Evolutionary conservation across 768 basidiomycete species (phyloP).

Genomic region (Xanthoconium purpureum): DNA sequence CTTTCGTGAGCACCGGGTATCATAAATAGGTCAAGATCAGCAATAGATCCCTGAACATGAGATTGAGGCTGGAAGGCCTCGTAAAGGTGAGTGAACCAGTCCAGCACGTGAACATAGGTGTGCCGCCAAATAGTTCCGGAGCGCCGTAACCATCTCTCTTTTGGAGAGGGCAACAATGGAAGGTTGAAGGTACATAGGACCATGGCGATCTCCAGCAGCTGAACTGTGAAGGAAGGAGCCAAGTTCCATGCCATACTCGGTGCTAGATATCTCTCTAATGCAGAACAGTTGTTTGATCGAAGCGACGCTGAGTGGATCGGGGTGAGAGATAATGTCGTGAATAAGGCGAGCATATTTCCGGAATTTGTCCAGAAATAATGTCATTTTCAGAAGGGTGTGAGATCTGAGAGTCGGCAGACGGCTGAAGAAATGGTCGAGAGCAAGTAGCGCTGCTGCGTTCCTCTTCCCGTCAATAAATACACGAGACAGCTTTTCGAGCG

Average conservation of each 20-base stretch:
- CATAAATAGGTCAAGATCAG: conserved; percentile 31
- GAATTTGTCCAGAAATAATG: conserved; percentile 5
- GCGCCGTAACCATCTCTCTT: conserved; percentile 17
- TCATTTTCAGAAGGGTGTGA: conserved; percentile 17
- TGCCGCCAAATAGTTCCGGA: conserved; percentile 25
- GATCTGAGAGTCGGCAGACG: conserved; percentile 16
- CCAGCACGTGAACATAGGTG: conserved; percentile 28
- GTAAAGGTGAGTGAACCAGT: conserved; percentile 44
- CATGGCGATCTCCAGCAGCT: background rate
- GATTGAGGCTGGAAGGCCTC: conserved; percentile 48
- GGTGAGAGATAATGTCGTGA: background rate
- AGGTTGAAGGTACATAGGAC: background rate
- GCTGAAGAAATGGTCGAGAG: conserved; percentile 6
- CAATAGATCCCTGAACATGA: conserved; percentile 43
- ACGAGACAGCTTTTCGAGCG: conserved; percentile 33
- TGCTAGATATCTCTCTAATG: conserved; percentile 6
- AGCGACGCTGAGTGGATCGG: background rate
- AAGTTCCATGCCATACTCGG: conserved; percentile 6
- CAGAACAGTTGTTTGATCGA: conserved; percentile 30
- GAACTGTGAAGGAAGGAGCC: conserved; percentile 8
- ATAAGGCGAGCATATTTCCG: conserved; percentile 4
- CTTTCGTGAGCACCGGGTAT: conserved; percentile 41
- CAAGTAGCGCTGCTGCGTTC: conserved; percentile 4
- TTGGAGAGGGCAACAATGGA: conserved; percentile 11
- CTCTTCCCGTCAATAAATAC: conserved; percentile 22